These are phyloP conservation scores for Allomyces arbusculus DNA, from an alignment of 192 early-diverging fungal species.

Conservation along the genomic window DNA sequence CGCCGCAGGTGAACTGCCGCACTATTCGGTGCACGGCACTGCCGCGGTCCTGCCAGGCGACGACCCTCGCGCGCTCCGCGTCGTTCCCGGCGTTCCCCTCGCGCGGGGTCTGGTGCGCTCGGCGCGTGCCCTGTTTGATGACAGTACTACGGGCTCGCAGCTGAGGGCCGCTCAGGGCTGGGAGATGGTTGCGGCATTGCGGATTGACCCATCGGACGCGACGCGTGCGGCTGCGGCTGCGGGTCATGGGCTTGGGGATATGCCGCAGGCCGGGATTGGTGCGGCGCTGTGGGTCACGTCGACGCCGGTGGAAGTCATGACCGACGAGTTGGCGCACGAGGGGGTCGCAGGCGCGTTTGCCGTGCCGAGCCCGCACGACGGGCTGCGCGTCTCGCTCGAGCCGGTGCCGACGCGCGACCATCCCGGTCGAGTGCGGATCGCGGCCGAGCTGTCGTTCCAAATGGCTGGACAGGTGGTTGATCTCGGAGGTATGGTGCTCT, in stretches of 20 bases:
- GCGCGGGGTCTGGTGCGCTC: neutral
- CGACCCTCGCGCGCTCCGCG: neutral
- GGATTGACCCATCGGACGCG: no score
- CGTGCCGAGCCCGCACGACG: neutral
- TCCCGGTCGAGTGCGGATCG: neutral
- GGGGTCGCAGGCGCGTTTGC: neutral
- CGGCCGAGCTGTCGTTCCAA: neutral
- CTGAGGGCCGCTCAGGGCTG: neutral
- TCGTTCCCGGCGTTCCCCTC: neutral
- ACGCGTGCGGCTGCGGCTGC: no score
- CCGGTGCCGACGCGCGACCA: neutral
- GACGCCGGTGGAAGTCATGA: neutral
- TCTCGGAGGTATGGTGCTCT: neutral
- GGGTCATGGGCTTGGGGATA: no score
- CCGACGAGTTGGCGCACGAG: no score
- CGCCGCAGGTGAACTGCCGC: neutral
- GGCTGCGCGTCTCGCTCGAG: neutral
- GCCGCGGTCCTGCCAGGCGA: neutral
- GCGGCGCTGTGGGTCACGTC: neutral
- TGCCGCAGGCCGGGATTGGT: no score
- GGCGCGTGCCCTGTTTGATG: neutral
- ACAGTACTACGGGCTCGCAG: neutral
- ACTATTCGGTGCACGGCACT: neutral
- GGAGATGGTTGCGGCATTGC: neutral
- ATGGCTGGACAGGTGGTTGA: neutral